phyloP scores from a whole-genome alignment of 2,329 filamentous ascomycete genomes.

The Penicillium palitans region DNA sequence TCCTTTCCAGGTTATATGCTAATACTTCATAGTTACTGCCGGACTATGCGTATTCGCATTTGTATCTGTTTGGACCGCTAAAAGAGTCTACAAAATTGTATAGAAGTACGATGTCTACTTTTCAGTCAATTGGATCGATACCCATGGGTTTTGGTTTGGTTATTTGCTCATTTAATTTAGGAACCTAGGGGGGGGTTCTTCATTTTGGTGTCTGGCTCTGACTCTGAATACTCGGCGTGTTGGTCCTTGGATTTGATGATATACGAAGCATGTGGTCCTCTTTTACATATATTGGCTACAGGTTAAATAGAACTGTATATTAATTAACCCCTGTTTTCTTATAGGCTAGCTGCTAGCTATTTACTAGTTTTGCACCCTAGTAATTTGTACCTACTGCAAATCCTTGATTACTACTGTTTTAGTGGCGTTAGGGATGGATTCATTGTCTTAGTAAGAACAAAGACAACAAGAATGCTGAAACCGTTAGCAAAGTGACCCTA shows the following conservation, averaged over 20 bases:
- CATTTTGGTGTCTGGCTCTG: background rate
- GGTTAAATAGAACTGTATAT: constrained; percentile 9
- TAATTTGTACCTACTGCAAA: background rate
- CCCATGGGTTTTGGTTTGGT: constrained; percentile 8
- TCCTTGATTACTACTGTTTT: background rate
- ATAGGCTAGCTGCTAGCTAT: background rate
- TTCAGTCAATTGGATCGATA: constrained; percentile 8
- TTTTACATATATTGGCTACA: background rate
- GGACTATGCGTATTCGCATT: constrained; percentile 77
- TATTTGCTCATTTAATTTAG: background rate
- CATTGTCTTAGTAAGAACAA: background rate
- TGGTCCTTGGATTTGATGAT: constrained; percentile 13
- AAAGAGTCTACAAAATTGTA: constrained; percentile 79
- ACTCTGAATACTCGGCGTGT: constrained; percentile 2
- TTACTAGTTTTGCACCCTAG: background rate
- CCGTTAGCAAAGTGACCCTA: background rate
- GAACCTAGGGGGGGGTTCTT: background rate
- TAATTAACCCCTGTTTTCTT: background rate
- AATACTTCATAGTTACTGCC: constrained; percentile 57
- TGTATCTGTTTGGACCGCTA: constrained; percentile 76
- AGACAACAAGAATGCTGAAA: background rate
- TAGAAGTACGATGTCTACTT: constrained; percentile 35
- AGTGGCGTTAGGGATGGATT: background rate
- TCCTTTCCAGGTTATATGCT: background rate
- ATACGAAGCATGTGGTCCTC: constrained; percentile 4